These are phyloP conservation scores for Pseudomonodictys pantanalensis DNA, from an alignment of 495 filamentous ascomycete species.

Conservation along the genomic window DNA sequence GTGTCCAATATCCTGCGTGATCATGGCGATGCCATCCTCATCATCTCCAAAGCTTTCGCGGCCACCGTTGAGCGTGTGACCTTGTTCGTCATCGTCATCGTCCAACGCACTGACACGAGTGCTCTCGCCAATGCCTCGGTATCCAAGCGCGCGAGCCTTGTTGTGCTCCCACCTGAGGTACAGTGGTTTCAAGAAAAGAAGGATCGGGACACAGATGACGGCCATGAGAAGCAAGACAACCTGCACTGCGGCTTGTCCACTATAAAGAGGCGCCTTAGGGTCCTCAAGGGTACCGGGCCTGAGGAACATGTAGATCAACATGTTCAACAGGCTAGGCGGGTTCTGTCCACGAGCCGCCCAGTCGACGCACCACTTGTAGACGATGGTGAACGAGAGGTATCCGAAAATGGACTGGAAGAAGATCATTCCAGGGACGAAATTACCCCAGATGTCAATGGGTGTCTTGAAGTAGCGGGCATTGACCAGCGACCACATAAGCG, in stretches of 20 bases:
- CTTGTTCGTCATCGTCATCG: conserved; percentile 55
- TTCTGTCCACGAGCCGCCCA: conserved; percentile 65
- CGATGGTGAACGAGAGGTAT: conserved; percentile 86
- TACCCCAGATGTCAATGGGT: conserved; percentile 91
- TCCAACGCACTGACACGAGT: conserved; percentile 80
- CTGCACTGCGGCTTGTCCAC: conserved; percentile 72
- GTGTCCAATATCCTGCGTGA: conserved; percentile 77
- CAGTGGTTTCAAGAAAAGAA: conserved; percentile 93
- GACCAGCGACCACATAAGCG: conserved; percentile 85
- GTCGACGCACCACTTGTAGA: conserved; percentile 95
- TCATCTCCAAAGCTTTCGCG: conserved; percentile 74
- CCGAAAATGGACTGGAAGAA: conserved; percentile 99
- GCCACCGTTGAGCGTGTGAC: conserved; percentile 54
- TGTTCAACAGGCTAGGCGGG: conserved; percentile 89
- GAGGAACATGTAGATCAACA: conserved; percentile 99
- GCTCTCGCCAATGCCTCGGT: conserved; percentile 85
- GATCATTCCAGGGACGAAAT: conserved; percentile 96
- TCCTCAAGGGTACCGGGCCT: conserved; percentile 69
- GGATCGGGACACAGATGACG: conserved; percentile 77
- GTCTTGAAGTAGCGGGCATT: conserved; percentile 94
- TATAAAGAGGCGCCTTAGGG: conserved; percentile 62
- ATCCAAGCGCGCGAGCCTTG: conserved; percentile 77
- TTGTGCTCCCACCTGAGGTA: conserved; percentile 93
- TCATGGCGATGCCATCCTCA: conserved; percentile 86
- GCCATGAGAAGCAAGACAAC: conserved; percentile 78